Conservation (phyloP, 139 green algal genomes). For the Marvania coccoides region DNA sequence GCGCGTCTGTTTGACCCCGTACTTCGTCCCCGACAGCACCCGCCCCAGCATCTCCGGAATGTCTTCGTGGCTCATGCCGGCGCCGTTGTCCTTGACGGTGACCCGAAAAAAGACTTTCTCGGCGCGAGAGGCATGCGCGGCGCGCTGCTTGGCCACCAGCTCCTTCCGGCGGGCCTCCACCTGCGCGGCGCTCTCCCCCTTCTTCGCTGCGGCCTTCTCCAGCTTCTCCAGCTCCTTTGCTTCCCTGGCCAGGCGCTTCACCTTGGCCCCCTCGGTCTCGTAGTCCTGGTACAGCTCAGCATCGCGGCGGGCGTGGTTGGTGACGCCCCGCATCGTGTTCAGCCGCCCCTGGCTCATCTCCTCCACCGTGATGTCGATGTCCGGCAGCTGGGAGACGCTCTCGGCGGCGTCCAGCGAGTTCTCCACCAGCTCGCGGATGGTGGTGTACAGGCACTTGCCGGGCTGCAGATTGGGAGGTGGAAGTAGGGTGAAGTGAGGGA, state of each 20-base stretch:
- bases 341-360: conserved; percentile 68
- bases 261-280: conserved; percentile 67
- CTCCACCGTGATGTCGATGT: conserved; percentile 77
- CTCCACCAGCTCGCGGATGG: conserved; percentile 90
- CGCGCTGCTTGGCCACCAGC: conserved; percentile 29
- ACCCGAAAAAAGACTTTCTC: conserved; percentile 73
- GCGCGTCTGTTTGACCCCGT: conserved; percentile 88
- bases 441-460: conserved; percentile 95
- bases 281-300: conserved; percentile 88
- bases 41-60: conserved; percentile 93
- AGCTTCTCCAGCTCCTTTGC: conserved; percentile 67
- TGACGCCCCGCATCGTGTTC: conserved; percentile 75
- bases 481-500: not conserved
- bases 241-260: conserved; percentile 80
- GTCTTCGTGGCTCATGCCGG: conserved; percentile 87
- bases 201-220: conserved; percentile 63
- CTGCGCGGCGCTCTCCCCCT: conserved; percentile 36
- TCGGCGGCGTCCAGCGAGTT: conserved; percentile 91
- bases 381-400: conserved; percentile 61
- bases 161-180: conserved; percentile 39
- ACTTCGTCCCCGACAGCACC: conserved; percentile 92
- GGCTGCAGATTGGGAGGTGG: conserved; percentile 45
- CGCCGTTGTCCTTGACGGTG: conserved; percentile 82
- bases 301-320: conserved; percentile 70
- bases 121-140: conserved; percentile 5